These are phyloP conservation scores for Suhomyces atakaporum DNA, from an alignment of 1,139 yeast genomes.

Conservation along the genomic window DNA sequence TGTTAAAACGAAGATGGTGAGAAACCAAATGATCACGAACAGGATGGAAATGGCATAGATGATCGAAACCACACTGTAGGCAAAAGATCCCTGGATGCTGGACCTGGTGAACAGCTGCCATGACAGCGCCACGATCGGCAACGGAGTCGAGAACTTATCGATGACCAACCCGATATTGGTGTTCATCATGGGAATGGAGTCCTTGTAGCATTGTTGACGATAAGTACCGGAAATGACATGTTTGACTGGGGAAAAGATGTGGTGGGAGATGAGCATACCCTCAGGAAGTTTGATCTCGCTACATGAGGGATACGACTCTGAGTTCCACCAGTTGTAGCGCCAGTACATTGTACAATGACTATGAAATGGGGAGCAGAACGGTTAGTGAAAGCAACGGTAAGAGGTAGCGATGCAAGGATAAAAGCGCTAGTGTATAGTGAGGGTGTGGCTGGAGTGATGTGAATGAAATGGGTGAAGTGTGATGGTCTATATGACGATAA, in stretches of 20 bases:
- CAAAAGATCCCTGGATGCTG: conserved; percentile 45
- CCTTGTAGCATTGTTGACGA: conserved; percentile 39
- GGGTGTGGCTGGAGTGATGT: no score
- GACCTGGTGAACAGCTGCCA: conserved; percentile 43
- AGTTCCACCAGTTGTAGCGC: conserved; percentile 33
- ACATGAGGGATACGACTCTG: conserved; percentile 36
- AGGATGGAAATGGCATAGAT: conserved; percentile 64
- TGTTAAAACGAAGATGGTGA: conserved; percentile 64
- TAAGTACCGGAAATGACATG: conserved; percentile 30
- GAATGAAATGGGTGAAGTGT: no score
- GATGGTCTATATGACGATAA: no score
- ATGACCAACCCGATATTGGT: conserved; percentile 40
- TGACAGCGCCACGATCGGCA: conserved; percentile 42
- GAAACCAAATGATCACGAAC: conserved; percentile 64
- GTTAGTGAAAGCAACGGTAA: no score
- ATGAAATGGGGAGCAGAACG: no score
- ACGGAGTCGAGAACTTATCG: conserved; percentile 27
- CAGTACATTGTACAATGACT: no score
- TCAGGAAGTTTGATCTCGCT: conserved; percentile 29
- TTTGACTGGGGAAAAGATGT: conserved; percentile 21
- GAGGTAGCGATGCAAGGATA: no score
- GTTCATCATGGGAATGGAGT: conserved; percentile 44
- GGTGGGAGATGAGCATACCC: conserved; percentile 40
- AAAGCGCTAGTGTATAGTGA: no score
- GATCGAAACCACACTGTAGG: conserved; percentile 60